phyloP scores from a whole-genome alignment of 129 eudicot species.

The Chrysanthemum makinoi region DNA sequence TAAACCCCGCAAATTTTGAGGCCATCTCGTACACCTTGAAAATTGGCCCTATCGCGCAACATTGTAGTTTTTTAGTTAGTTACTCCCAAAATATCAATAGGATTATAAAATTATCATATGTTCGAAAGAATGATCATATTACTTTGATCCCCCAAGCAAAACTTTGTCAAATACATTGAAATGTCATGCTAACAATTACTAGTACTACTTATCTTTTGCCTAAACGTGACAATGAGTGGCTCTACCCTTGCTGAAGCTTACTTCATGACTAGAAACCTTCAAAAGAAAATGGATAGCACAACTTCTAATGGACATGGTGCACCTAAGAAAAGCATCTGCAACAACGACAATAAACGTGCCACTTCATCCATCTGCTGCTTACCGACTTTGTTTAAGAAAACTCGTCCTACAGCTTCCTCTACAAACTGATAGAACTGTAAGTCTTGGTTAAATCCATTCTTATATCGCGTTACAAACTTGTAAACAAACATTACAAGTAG shows the following conservation, averaged over 20 bases:
- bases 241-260: constrained; percentile 34
- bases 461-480: no score
- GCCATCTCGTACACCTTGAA: no score
- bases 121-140: no score
- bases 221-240: constrained; percentile 21
- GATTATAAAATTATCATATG: no score
- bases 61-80: no score
- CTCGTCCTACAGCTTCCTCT: constrained; percentile 18
- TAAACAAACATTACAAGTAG: no score
- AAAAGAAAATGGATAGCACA: constrained; percentile 25
- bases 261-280: constrained; percentile 28
- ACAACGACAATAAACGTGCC: neutral
- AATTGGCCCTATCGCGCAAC: no score
- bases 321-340: neutral
- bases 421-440: neutral
- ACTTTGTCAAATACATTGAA: neutral
- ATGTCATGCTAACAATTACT: no score
- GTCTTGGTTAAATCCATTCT: no score
- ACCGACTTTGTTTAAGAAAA: constrained; percentile 29
- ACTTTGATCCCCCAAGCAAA: neutral
- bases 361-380: constrained; percentile 19
- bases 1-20: no score
- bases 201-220: no score
- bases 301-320: neutral
- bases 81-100: no score